These are phyloP conservation scores for Aureobasidium mangrovei DNA, from an alignment of 2,329 filamentous ascomycete genomes.

Conservation along the genomic window DNA sequence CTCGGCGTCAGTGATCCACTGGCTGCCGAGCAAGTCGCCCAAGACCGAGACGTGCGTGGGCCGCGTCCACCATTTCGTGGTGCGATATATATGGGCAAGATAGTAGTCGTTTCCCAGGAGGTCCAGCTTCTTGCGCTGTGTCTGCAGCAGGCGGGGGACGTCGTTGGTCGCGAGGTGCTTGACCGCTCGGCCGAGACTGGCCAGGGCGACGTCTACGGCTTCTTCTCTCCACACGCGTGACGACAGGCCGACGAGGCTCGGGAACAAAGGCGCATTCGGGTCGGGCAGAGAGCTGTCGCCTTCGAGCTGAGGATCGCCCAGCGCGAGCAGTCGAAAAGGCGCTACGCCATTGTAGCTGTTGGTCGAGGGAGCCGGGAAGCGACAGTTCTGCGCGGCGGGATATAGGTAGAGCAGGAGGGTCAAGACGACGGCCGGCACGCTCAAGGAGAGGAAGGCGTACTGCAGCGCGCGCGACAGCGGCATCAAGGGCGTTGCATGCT, in stretches of 20 bases:
- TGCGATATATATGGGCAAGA: conserved; percentile 83
- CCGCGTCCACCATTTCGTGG: conserved; percentile 69
- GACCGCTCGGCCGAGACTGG: conserved; percentile 15
- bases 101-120: conserved; percentile 92
- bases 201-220: conserved; percentile 4
- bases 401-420: conserved; percentile 82
- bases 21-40: conserved; percentile 85
- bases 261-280: conserved; percentile 36
- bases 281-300: conserved; percentile 74
- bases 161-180: conserved; percentile 42
- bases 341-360: conserved; percentile 33
- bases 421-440: conserved; percentile 60
- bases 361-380: conserved; percentile 51
- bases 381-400: conserved; percentile 69
- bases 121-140: conserved; percentile 71
- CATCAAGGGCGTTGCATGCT: conserved; percentile 33
- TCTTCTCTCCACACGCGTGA: conserved; percentile 11
- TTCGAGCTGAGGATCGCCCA: conserved; percentile 90
- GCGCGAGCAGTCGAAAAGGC: conserved; percentile 76
- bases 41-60: conserved; percentile 85
- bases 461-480: conserved; percentile 40
- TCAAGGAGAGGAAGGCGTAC: conserved; percentile 40
- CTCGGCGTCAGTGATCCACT: conserved; percentile 85
- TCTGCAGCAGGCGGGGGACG: conserved; percentile 56
- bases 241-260: conserved; percentile 26